Percentiles rank a stretch among this genome's conserved stretches.
Conservation (phyloP, 164 flowering plant species). For the Annona cherimola region DNA sequence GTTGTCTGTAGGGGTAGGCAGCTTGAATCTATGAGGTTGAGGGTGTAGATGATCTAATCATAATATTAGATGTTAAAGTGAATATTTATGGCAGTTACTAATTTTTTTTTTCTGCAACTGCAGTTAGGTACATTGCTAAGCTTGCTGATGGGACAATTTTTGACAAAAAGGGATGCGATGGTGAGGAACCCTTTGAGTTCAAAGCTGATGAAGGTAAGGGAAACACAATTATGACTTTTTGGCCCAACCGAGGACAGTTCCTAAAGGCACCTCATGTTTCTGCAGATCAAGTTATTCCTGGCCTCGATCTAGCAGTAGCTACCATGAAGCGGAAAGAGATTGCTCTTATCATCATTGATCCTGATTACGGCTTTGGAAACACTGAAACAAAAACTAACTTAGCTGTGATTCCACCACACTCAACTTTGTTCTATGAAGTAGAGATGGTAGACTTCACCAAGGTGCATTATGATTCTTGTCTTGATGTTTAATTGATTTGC, state of each 20-base stretch:
- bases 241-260: not conserved
- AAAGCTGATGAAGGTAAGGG: constrained; percentile 32
- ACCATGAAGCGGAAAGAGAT: constrained; percentile 32
- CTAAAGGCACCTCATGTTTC: constrained; percentile 3
- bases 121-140: constrained; percentile 28
- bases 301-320: constrained; percentile 28
- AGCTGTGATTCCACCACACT: constrained; percentile 27
- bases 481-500: not conserved
- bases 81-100: not conserved
- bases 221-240: not conserved
- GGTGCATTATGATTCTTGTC: constrained; percentile 7
- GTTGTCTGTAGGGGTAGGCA: not conserved
- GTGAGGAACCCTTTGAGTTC: constrained; percentile 25
- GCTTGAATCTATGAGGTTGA: not conserved
- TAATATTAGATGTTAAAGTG: not conserved
- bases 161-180: constrained; percentile 28
- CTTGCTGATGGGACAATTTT: constrained; percentile 28
- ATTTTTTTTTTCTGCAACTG: not conserved
- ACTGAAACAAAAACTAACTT: constrained; percentile 13
- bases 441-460: constrained; percentile 29
- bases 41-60: not conserved
- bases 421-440: constrained; percentile 28
- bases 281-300: constrained; percentile 34
- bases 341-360: constrained; percentile 20
- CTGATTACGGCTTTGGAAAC: constrained; percentile 27